Evolutionary conservation across 768 basidiomycete species (phyloP).

Genomic region (Postia placenta): DNA sequence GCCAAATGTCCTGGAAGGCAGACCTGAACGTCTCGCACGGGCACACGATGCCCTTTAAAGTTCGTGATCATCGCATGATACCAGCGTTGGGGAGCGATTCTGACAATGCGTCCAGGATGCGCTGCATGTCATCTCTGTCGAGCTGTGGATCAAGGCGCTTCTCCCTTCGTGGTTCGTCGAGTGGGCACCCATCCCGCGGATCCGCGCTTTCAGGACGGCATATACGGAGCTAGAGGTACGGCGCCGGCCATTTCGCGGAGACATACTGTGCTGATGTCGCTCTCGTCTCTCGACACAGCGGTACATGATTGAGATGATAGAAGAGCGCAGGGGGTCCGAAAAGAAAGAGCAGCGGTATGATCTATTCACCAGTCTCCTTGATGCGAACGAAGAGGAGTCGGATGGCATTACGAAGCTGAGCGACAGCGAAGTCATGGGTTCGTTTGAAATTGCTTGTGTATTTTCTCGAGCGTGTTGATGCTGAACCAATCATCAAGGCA

Average conservation of each 20-base stretch:
- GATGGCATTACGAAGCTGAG: conserved; percentile 27
- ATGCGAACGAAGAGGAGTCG: conserved; percentile 36
- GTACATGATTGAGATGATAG: conserved; percentile 53
- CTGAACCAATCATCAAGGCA: conserved; percentile 16
- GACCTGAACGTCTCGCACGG: conserved; percentile 34
- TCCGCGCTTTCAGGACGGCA: conserved; percentile 17
- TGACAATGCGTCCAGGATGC: conserved; percentile 15
- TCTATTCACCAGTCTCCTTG: conserved; percentile 45
- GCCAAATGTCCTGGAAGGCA: conserved; percentile 42
- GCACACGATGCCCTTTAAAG: conserved; percentile 31
- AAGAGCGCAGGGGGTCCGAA: conserved; percentile 30
- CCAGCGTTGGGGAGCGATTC: neutral
- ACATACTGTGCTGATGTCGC: neutral
- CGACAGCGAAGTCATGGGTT: conserved; percentile 38
- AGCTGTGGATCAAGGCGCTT: conserved; percentile 21
- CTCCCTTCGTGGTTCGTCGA: conserved; percentile 22
- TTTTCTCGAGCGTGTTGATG: neutral
- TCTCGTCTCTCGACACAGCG: neutral
- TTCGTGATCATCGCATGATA: neutral
- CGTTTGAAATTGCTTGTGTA: neutral
- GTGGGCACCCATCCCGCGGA: conserved; percentile 14
- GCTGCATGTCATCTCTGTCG: conserved; percentile 22
- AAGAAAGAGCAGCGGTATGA: conserved; percentile 39
- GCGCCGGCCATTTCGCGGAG: neutral
- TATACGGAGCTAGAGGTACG: conserved; percentile 25